Conservation (phyloP, 495 filamentous ascomycete genomes). For the Neurospora discreta region DNA sequence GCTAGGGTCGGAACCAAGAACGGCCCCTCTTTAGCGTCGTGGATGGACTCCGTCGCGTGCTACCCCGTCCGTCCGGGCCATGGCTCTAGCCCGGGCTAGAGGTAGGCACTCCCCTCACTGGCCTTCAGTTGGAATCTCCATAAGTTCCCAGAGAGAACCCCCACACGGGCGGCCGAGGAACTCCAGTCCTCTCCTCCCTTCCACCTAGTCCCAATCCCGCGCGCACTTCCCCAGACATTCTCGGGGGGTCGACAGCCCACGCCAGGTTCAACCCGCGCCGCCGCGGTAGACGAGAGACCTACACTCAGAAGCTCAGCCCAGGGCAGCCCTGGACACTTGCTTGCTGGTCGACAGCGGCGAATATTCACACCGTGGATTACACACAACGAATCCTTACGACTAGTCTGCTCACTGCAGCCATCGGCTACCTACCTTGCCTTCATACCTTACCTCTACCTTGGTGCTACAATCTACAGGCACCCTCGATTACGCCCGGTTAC, state of each 20-base stretch:
- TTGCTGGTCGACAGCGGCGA: not conserved
- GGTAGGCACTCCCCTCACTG: not conserved
- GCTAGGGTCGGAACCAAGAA: not conserved
- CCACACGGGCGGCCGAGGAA: slow-evolving; percentile 17
- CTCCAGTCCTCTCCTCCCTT: slow-evolving; percentile 9
- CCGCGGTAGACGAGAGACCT: not conserved
- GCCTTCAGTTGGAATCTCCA: not conserved
- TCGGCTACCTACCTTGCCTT: not conserved
- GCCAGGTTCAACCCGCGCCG: not conserved
- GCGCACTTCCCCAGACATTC: slow-evolving; percentile 17
- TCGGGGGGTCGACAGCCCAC: not conserved
- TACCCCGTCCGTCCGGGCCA: not conserved
- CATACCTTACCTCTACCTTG: no score
- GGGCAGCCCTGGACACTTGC: no score
- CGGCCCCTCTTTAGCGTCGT: not conserved
- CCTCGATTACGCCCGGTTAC: not conserved
- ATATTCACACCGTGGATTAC: not conserved
- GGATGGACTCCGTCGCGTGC: not conserved
- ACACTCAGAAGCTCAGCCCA: not conserved
- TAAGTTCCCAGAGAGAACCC: slow-evolving; percentile 13
- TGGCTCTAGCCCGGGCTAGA: not conserved
- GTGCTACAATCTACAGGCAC: not conserved
- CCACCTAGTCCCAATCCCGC: not conserved
- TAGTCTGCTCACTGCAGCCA: not conserved
- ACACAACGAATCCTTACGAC: not conserved